phyloP scores from a whole-genome alignment of 345 rosid genomes.

The Gossypium longicalyx region DNA sequence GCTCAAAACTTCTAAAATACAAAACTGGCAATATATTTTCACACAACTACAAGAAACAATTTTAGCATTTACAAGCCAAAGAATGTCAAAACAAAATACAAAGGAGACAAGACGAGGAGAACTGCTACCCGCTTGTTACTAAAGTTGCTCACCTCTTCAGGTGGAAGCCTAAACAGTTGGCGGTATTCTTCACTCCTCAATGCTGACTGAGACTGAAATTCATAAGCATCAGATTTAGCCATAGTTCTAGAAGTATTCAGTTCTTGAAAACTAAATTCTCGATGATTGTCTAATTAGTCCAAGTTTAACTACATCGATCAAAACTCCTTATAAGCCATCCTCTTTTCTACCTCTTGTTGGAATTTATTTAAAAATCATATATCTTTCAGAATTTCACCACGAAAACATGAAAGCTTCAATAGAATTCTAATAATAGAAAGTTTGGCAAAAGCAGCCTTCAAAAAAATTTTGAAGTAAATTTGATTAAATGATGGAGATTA shows the following conservation, averaged over 20 bases:
- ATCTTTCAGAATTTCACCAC: neutral
- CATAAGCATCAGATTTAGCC: constrained; percentile 6
- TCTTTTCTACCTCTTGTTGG: neutral
- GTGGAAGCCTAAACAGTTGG: constrained; percentile 77
- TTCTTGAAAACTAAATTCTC: neutral
- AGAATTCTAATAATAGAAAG: neutral
- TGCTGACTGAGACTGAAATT: constrained; percentile 42
- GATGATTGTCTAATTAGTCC: neutral
- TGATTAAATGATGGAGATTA: neutral
- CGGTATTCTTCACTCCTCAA: constrained; percentile 85
- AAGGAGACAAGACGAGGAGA: neutral
- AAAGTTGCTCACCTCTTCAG: constrained; percentile 59
- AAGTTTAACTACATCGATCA: neutral
- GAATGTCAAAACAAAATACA: neutral
- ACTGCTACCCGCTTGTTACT: neutral
- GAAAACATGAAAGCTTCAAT: neutral
- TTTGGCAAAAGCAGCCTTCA: neutral
- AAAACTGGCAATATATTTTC: neutral
- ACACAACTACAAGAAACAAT: neutral
- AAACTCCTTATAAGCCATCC: neutral
- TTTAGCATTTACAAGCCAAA: neutral
- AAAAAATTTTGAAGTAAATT: neutral
- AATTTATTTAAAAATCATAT: neutral
- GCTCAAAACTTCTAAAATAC: neutral
- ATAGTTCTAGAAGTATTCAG: neutral